Percentiles rank a stretch among this genome's conserved stretches.
Evolutionary conservation across 768 basidiomycete species (phyloP).

Genomic region (Trametes cinnabarina): DNA sequence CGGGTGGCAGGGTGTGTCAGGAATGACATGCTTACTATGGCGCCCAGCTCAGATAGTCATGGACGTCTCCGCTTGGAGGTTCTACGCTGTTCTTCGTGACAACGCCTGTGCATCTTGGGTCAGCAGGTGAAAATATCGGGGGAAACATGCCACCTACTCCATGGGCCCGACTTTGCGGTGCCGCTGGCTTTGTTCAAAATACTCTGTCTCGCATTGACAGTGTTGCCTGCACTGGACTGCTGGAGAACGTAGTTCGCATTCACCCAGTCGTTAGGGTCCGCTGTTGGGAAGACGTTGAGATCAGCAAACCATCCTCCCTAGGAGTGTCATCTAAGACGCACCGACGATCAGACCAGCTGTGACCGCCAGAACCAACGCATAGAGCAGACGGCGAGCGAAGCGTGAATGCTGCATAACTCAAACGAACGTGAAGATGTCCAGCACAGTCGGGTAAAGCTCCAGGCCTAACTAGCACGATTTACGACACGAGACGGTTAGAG

Average conservation of each 20-base stretch:
- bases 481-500: neutral
- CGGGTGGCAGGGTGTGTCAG: neutral
- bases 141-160: constrained; percentile 33
- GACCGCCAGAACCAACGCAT: neutral
- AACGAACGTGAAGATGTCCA: neutral
- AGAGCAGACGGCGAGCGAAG: neutral
- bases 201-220: constrained; percentile 33
- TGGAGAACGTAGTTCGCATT: constrained; percentile 42
- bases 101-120: constrained; percentile 31
- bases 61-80: constrained; percentile 39
- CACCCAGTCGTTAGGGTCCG: constrained; percentile 51
- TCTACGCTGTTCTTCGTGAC: constrained; percentile 30
- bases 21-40: constrained; percentile 45
- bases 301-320: neutral
- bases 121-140: too few species aligned
- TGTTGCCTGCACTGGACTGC: constrained; percentile 26
- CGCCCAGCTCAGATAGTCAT: constrained; percentile 57
- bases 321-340: neutral
- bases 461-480: neutral
- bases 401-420: neutral
- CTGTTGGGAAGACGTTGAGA: constrained; percentile 23
- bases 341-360: constrained; percentile 14
- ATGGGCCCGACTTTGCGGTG: constrained; percentile 39
- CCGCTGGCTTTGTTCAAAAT: constrained; percentile 39
- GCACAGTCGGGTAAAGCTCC: too few species aligned